Evolutionary conservation across 2,329 filamentous ascomycete species (phyloP).

Genomic region (Phoma sp.): DNA sequence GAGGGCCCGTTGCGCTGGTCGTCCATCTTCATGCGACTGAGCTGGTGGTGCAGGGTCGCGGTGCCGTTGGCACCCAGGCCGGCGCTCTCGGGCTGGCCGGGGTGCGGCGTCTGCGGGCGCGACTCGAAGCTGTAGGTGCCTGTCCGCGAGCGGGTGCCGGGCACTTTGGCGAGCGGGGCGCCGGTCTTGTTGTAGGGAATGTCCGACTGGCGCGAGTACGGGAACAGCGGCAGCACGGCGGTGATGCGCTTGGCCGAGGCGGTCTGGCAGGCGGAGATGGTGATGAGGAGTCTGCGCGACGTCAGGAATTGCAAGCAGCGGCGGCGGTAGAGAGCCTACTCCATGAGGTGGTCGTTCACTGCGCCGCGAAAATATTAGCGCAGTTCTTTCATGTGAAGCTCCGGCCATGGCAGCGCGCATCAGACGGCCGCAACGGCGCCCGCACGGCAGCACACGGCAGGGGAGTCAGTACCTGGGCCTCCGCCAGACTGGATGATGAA

Average conservation of each 20-base stretch:
- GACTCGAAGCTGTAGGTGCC: conserved; percentile 87
- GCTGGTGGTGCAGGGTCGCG: conserved; percentile 69
- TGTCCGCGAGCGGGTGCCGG: conserved; percentile 39
- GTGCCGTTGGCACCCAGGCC: conserved; percentile 71
- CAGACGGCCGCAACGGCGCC: not conserved
- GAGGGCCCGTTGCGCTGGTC: conserved; percentile 56
- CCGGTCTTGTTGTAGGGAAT: conserved; percentile 96
- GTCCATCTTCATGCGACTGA: conserved; percentile 71
- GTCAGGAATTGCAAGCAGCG: conserved; percentile 37
- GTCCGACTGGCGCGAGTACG: conserved; percentile 95
- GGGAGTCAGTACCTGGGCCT: conserved; percentile 61
- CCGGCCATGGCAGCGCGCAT: not conserved
- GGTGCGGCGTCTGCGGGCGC: conserved; percentile 83
- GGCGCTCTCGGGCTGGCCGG: conserved; percentile 71
- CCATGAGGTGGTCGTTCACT: conserved; percentile 96
- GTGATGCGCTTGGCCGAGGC: conserved; percentile 93
- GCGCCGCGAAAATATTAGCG: conserved; percentile 27
- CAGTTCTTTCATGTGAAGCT: conserved; percentile 9
- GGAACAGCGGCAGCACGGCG: conserved; percentile 92
- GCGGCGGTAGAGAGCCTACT: conserved; percentile 54
- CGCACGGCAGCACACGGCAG: not conserved
- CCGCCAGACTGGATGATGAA: conserved; percentile 97
- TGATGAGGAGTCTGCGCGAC: conserved; percentile 75
- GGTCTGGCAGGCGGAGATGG: conserved; percentile 96
- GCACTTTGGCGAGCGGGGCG: conserved; percentile 80